A percentile compares a stretch with the other conserved stretches of the same genome.
These are phyloP conservation scores for Spergularia bocconei DNA, from an alignment of 148 eudicot species.

Conservation along the genomic window DNA sequence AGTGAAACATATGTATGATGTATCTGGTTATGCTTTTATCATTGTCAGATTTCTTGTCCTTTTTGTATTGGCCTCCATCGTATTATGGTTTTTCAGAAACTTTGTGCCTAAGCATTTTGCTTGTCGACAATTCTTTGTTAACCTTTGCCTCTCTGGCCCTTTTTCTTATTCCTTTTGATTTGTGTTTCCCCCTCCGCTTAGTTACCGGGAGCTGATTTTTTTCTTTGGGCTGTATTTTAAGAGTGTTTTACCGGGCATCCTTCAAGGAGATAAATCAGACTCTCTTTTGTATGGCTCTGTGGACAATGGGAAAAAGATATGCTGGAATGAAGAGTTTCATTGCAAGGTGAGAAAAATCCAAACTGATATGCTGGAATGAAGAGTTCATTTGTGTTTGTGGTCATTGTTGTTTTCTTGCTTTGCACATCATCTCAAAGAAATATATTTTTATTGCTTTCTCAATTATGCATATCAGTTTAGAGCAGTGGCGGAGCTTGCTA, in stretches of 20 bases:
- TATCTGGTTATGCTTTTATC: background rate
- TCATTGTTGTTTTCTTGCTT: background rate
- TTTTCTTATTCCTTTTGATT: background rate
- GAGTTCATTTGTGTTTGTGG: background rate
- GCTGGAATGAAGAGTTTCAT: slow-evolving; percentile 98
- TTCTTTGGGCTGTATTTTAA: slow-evolving; percentile 29
- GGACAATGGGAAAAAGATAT: slow-evolving; percentile 96
- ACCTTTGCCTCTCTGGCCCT: background rate
- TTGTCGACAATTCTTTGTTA: background rate
- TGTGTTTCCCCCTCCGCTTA: background rate
- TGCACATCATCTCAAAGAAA: background rate
- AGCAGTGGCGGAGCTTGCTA: too few relatives aligned
- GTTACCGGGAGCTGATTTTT: background rate
- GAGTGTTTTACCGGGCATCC: slow-evolving; percentile 99
- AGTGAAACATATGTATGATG: background rate
- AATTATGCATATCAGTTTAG: background rate
- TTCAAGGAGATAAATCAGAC: slow-evolving; percentile 98
- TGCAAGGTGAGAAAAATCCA: slow-evolving; percentile 57
- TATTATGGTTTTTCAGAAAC: too few relatives aligned
- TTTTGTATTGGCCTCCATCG: background rate
- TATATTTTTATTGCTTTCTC: background rate
- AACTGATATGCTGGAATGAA: background rate
- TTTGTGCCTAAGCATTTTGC: background rate
- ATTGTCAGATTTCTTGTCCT: background rate
- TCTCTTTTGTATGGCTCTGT: slow-evolving; percentile 98